Base-by-base conservation (phyloP, 345 rosid species). In the Combretum micranthum region DNA sequence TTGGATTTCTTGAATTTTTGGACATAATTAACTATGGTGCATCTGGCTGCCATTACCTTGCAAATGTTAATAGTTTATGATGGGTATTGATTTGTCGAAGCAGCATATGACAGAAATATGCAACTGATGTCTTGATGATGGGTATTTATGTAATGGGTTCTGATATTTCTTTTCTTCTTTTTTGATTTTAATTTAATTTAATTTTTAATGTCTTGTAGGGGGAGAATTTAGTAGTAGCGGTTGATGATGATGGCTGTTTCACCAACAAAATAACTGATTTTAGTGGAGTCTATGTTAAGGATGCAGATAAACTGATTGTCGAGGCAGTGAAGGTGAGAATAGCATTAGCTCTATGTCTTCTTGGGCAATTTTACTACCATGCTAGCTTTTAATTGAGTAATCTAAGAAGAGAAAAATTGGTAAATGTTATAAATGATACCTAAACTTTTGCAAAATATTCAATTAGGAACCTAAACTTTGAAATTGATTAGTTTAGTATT, bases 221-320 rank as follows among this genome's bases (percentile, higher is more conserved):
- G 10, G 97, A 85, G 60, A 77, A 72, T 58, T 68, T 93, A 70
- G 72, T 85, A 21, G 97, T 93, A 50, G 85, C 97, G 18, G 99
- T 93, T 69, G 99, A 93, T 68, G 97, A 90, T 53, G 99, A 93
- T 74, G 99, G 99, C 48, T 79, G 63, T 64, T 93, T 93, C 70
- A 82, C 83, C 49, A 86, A 70, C 61, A 89, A 78, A 72, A 76
- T 93, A 66, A 54, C 88, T 15, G 90, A 87, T 55, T 93, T 93
- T 59, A 51, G 69, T 50, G 95, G 96, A 56, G 56, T 76, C 37
- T 81, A 89, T 71, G 97, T 90, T 55, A 93, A 93, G 75, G 96
- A 81, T 76, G 95, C 92, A 20, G 99, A 93, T 70, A 93, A 85
- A 67, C 85, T 80, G 67, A 87, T 93, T 25, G 72, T 84, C 69